phyloP scores from a whole-genome alignment of 2,329 filamentous ascomycete genomes.

The Rutstroemia sp. region DNA sequence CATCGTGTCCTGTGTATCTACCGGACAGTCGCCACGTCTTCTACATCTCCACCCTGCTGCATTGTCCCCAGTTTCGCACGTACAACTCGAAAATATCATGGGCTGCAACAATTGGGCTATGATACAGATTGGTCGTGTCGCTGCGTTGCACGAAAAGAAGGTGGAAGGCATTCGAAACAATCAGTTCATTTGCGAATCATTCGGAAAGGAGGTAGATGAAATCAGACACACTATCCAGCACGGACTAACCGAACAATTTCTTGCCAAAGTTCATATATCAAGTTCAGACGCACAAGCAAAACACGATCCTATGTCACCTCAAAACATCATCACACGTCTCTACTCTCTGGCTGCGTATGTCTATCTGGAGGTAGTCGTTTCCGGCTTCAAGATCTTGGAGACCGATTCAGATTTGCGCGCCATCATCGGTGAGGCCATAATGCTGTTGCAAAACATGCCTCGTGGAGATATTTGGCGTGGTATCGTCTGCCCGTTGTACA shows the following conservation, averaged over 20 bases:
- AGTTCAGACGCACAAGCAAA: neutral
- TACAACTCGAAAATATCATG: constrained; percentile 40
- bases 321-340: constrained; percentile 17
- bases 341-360: constrained; percentile 21
- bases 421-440: constrained; percentile 17
- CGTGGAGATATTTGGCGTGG: constrained; percentile 14
- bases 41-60: constrained; percentile 34
- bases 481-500: constrained; percentile 22
- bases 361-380: constrained; percentile 23
- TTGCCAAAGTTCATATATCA: constrained; percentile 14
- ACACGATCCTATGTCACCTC: neutral
- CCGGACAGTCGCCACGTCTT: constrained; percentile 37
- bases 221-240: constrained; percentile 20
- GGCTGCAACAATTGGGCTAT: constrained; percentile 53
- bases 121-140: constrained; percentile 45
- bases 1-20: constrained; percentile 41
- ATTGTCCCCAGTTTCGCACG: constrained; percentile 32
- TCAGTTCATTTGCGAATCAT: constrained; percentile 9
- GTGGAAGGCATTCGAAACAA: constrained; percentile 33
- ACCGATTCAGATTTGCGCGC: constrained; percentile 7
- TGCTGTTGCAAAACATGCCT: constrained; percentile 15
- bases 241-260: constrained; percentile 14
- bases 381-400: constrained; percentile 17
- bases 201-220: constrained; percentile 10
- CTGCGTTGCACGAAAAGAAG: constrained; percentile 49